Conservation (phyloP, 176 grass and related monocot genomes). For the Otatea glauca region DNA sequence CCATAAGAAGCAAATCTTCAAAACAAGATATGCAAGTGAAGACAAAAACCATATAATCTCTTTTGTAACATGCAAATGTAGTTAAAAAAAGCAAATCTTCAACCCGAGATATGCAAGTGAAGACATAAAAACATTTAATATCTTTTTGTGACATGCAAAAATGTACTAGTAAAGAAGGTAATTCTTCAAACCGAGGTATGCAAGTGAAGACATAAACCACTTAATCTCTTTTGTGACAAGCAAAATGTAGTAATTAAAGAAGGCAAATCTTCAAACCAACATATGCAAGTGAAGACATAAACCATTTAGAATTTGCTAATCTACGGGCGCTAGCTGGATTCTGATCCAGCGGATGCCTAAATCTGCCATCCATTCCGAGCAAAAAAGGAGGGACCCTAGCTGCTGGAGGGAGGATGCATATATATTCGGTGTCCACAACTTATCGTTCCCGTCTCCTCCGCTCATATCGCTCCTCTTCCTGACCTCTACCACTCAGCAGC, state of each 20-base stretch:
- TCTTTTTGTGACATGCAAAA: neutral
- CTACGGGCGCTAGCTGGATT: neutral
- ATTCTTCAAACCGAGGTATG: neutral
- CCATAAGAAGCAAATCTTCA: neutral
- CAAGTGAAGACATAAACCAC: neutral
- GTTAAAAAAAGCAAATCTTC: neutral
- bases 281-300: neutral
- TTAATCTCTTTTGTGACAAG: neutral
- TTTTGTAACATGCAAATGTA: neutral
- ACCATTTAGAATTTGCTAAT: neutral
- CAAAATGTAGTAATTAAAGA: neutral
- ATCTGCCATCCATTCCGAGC: neutral
- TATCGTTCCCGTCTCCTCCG: neutral
- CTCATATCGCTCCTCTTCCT: neutral
- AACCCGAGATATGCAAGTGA: neutral
- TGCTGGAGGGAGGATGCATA: neutral
- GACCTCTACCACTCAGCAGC: neutral
- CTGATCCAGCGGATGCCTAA: neutral
- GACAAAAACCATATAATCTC: neutral
- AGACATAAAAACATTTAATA: neutral
- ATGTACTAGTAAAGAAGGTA: neutral
- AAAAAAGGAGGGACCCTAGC: no score
- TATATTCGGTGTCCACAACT: no score
- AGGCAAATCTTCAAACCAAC: neutral
- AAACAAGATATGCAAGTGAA: neutral